These are phyloP conservation scores for Saturnispora bothae DNA, from an alignment of 805 yeast genomes.

Conservation along the genomic window DNA sequence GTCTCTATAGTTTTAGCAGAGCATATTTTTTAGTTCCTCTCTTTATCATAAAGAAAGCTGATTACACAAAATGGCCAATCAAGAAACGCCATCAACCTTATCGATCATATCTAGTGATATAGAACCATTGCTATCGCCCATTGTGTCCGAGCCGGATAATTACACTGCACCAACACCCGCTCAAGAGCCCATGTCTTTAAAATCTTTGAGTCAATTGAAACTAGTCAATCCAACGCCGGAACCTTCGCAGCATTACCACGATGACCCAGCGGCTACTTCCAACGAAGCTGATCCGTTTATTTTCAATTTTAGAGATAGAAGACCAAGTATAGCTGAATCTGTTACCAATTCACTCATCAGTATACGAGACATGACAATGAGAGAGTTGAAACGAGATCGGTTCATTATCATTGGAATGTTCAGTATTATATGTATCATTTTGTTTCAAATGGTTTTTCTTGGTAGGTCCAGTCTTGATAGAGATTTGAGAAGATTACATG, in stretches of 20 bases:
- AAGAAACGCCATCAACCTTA: background rate
- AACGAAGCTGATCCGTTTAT: no score
- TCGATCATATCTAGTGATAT: constrained; percentile 1
- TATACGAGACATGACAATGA: constrained; percentile 20
- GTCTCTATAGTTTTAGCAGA: no score
- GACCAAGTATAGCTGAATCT: constrained; percentile 17
- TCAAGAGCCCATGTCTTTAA: background rate
- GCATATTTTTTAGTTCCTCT: background rate
- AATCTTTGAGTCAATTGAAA: background rate
- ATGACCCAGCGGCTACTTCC: no score
- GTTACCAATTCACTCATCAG: constrained; percentile 20
- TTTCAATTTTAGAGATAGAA: constrained; percentile 1
- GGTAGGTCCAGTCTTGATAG: constrained; percentile 79
- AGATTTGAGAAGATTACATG: constrained; percentile 69
- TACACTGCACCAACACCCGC: background rate
- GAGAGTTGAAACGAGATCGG: constrained; percentile 25
- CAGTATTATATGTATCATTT: constrained; percentile 38
- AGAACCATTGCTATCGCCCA: constrained; percentile 2
- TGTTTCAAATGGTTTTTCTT: constrained; percentile 60
- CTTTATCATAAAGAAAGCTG: background rate
- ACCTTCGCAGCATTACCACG: background rate
- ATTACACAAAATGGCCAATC: background rate
- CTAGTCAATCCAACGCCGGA: background rate
- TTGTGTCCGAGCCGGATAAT: constrained; percentile 1
- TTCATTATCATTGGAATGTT: constrained; percentile 22